Percentiles rank a stretch among this genome's conserved stretches.
Conservation (phyloP, 2,329 filamentous ascomycete genomes). For the Alternaria arbusti region DNA sequence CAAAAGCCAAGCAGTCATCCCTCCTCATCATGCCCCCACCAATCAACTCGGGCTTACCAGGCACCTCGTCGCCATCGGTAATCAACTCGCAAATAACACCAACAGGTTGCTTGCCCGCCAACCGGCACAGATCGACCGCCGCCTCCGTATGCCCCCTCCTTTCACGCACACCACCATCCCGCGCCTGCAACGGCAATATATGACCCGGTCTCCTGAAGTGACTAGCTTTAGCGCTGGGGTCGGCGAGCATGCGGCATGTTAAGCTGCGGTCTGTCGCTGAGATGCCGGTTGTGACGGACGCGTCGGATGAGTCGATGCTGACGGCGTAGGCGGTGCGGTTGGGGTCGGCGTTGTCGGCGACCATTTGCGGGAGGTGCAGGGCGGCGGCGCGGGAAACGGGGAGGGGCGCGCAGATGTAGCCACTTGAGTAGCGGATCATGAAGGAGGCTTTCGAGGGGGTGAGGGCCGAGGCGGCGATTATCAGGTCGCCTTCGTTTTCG, state of each 20-base stretch:
- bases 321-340: conserved; percentile 94
- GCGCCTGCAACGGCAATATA: conserved; percentile 82
- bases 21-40: conserved; percentile 89
- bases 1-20: conserved; percentile 88
- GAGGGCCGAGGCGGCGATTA: conserved; percentile 85
- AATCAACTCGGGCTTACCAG: conserved; percentile 68
- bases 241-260: conserved; percentile 79
- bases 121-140: conserved; percentile 83
- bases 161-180: conserved; percentile 79
- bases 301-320: conserved; percentile 79
- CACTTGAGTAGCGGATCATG: conserved; percentile 87
- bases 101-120: conserved; percentile 75
- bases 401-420: conserved; percentile 89
- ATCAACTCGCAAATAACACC: conserved; percentile 92
- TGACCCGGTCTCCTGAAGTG: conserved; percentile 86
- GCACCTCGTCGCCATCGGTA: conserved; percentile 77
- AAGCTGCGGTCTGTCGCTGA: conserved; percentile 84
- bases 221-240: conserved; percentile 59
- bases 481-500: conserved; percentile 98
- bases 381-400: conserved; percentile 69
- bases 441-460: conserved; percentile 94
- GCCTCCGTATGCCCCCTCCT: conserved; percentile 92
- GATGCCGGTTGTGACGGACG: conserved; percentile 79
- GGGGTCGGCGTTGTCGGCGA: conserved; percentile 74
- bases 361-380: conserved; percentile 90